Base-by-base conservation (phyloP, 352 stramenopile genomes). In the Phytophthora cactorum region DNA sequence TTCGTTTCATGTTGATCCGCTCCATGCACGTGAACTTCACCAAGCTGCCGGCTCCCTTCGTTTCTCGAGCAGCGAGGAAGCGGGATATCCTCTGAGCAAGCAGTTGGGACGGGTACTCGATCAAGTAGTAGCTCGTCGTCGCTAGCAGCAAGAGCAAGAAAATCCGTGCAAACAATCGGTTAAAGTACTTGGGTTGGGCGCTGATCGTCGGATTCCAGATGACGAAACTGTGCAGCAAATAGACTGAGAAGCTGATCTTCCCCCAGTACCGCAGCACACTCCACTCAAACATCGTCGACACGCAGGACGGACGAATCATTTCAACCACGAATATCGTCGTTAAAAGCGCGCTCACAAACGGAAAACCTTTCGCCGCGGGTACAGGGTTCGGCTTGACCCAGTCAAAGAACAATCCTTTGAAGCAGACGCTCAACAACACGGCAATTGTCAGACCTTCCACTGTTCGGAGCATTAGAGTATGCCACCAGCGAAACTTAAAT, bases 241-340 rank as follows among this genome's bases (percentile, higher is more conserved):
- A 85, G 45, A 82, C 73, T 0, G 77, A 86, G 59, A 76, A 86
- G 55, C 77, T 83, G 59, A 86, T 71, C 52, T 85, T 82, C 31
- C 77, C 77, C 38, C 66, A 77, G 65, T 73, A 86, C 11, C 59
- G 59, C 6, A 83, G 36, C 17, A 82, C 38, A 34, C 62, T 75
- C 74, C 71, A 86, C 69, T 86, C 77, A 41, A 86, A 71, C 66
- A 75, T 67, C 4, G 55, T 49, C 0, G 74, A 79, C 0, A 86
- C 15, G 22, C 63, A 70, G 1, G 72, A 81, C 4, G 74, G 74
- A 46, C 47, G 45, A 1, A 83, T 41, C 66, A 86, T 74, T 68
- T 86, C 77, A 46, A 73, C 65, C 8, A 83, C 61, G 36, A 86
- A 77, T 32, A 86, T 31, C 5, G 64, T 34, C 25, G 75, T 77